Evolutionary conservation across 495 filamentous ascomycete genomes (phyloP), one percentile per base, ranked within the genome.

Genomic region (Penicillium daleae): DNA sequence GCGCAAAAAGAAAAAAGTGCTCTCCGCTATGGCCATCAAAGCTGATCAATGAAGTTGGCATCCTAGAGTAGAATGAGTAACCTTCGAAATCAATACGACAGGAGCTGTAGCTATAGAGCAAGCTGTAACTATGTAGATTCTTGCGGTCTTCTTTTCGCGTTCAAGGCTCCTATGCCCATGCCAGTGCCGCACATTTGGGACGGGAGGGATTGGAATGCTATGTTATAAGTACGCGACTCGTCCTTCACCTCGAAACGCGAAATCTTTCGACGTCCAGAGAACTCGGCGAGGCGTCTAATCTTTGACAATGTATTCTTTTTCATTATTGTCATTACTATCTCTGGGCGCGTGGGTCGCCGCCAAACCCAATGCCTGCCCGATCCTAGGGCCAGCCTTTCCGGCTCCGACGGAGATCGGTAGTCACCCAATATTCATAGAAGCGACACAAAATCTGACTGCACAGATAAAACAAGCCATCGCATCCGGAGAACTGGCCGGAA

Each of bases 381-480:
- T 83, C 5, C 71, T 76, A 7, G 82, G 83, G 1, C 73, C 82
- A 2, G 78, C 73, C n/a, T 86, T 79, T 62, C 77, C 80, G n/a
- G 77, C 77, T n/a, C 77, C 81, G 0, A 72, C 29, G 10, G 51
- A 33, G 6, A 29, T 63, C 8, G 50, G 29, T 19, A 53, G n/a
- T 10, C 59, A 66, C 53, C 15, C 40, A 1, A 66, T 54, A 24
- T 68, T 62, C 9, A 32, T 61, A 7, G 42, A 61, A 46, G 69
- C 62, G 13, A 75, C 75, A 60, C 54, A 71, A 12, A 71, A 75
- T 39, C 27, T 82, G 52, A 73, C 72, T 3, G 50, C 59, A 0
- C 61, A 62, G 1, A 56, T 80, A 32, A 58, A 75, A 10, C 32
- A 49, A 4, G 35, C 61, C 9, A 60, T 64, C 27, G 17, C 49